phyloP scores from a whole-genome alignment of 164 flowering plant species.

The Annona cherimola region DNA sequence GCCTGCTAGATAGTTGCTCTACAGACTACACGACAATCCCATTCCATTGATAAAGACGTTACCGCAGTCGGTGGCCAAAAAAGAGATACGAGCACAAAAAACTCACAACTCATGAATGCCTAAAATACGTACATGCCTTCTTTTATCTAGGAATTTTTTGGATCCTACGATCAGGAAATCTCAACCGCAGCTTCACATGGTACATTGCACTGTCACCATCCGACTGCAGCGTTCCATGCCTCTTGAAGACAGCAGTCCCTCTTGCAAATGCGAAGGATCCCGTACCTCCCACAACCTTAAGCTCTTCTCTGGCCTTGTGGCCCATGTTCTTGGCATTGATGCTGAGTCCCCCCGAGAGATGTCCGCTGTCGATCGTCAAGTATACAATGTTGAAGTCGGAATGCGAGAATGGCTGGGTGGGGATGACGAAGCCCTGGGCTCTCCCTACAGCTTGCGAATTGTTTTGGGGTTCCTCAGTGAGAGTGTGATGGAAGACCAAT shows the following conservation, averaged over 20 bases:
- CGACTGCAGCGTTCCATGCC: conserved; percentile 12
- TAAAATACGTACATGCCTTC: neutral
- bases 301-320: conserved; percentile 36
- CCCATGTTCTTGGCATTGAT: conserved; percentile 44
- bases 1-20: no score
- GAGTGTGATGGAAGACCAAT: conserved; percentile 53
- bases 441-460: conserved; percentile 61
- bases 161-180: conserved; percentile 35
- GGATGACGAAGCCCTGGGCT: conserved; percentile 81
- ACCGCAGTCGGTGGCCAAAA: no score
- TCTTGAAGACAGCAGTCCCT: conserved; percentile 57
- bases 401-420: conserved; percentile 47
- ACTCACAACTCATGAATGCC: no score
- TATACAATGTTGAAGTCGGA: conserved; percentile 68
- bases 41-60: no score
- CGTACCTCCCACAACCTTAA: conserved; percentile 79
- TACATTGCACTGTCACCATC: conserved; percentile 32
- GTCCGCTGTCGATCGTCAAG: conserved; percentile 52
- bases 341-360: conserved; percentile 60
- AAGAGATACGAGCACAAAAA: no score
- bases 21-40: no score
- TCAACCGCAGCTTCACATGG: conserved; percentile 55
- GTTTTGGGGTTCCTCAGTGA: conserved; percentile 68
- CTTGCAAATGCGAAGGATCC: conserved; percentile 83
- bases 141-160: conserved; percentile 29